Evolutionary conservation across 2,329 filamentous ascomycete species (phyloP), one percentile per base, ranked within the genome.

Genomic region (Parascedosporium putredinis): DNA sequence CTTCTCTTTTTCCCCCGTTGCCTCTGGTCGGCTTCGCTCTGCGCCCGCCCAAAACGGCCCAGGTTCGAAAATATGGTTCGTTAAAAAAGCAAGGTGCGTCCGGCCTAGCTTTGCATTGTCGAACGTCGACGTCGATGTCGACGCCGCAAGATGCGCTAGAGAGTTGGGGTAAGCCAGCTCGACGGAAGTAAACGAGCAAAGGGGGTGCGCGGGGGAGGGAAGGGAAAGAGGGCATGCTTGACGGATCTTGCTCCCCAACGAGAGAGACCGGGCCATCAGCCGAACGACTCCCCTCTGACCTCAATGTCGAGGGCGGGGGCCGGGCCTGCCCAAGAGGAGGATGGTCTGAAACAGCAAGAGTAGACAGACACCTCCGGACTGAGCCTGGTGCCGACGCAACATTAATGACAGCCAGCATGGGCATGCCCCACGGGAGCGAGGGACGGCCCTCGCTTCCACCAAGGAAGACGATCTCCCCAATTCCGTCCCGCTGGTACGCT

Each of bases 401-500:
- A 31, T n/a, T n/a, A 12, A 31, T 31, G 7, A 31, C 27, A 31
- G 27, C 27, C 6, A 12, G 12, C 27, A n/a, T n/a, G n/a, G n/a
- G n/a, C n/a, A n/a, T n/a, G n/a, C n/a, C n/a, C n/a, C n/a, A 12
- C 38, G 38, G 38, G 16, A 42, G 38, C 38, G 38, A 42, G 38
- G 38, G 38, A 42, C 38, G 38, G 38, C 38, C 38, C 38, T 42
- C 38, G 27, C 27, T 31, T n/a, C n/a, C n/a, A n/a, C 27, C 27
- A 16, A 22, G 23, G 38, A 16, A 20, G 38, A 20, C 38, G 38
- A 42, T 42, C 20, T 23, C 38, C 20, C 38, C 38, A 10, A 20
- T 42, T 42, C 38, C 38, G 38, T 24, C 14, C 38, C 12, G 38
- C 20, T 42, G 27, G 27, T 31, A 31, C 27, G 27, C 27, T 31